These are phyloP conservation scores for Lachnellula hyalina DNA, from an alignment of 2,329 filamentous ascomycete species.

Conservation along the genomic window DNA sequence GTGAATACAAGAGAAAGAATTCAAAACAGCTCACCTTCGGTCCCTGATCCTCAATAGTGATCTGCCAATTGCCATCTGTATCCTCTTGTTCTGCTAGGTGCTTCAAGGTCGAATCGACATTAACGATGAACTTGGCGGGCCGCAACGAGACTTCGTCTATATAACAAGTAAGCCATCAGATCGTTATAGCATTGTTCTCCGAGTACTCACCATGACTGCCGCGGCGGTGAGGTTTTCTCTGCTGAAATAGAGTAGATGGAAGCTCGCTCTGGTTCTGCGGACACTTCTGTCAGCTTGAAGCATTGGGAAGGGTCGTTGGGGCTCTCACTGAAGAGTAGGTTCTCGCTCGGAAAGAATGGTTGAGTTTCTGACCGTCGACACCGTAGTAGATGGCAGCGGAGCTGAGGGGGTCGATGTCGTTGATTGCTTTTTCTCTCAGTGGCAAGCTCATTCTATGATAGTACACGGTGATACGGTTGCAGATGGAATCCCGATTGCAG, in stretches of 20 bases:
- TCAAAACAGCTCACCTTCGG: constrained; percentile 61
- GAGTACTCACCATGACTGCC: constrained; percentile 29
- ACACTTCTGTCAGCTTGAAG: constrained; percentile 5
- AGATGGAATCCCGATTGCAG: not conserved
- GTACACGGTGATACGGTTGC: not conserved
- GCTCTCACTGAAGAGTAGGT: constrained; percentile 29
- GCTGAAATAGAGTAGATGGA: constrained; percentile 12
- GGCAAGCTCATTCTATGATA: constrained; percentile 18
- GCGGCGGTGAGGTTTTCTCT: constrained; percentile 25
- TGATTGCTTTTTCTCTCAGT: constrained; percentile 16
- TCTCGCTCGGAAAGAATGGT: constrained; percentile 25
- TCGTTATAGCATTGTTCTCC: not conserved
- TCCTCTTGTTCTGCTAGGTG: constrained; percentile 81
- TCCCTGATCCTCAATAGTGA: constrained; percentile 92
- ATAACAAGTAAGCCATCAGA: not conserved
- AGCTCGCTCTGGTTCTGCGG: constrained; percentile 21
- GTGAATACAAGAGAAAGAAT: not conserved
- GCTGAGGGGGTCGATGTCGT: constrained; percentile 28
- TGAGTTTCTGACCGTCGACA: constrained; percentile 18
- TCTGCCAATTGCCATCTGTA: constrained; percentile 90
- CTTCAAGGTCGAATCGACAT: constrained; percentile 78
- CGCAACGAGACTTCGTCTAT: constrained; percentile 67
- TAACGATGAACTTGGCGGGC: constrained; percentile 76
- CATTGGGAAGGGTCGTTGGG: not conserved
- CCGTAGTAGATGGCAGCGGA: constrained; percentile 31